These are phyloP conservation scores for Zalaria sp. DNA, from an alignment of 2,329 filamentous ascomycete species.

Conservation along the genomic window DNA sequence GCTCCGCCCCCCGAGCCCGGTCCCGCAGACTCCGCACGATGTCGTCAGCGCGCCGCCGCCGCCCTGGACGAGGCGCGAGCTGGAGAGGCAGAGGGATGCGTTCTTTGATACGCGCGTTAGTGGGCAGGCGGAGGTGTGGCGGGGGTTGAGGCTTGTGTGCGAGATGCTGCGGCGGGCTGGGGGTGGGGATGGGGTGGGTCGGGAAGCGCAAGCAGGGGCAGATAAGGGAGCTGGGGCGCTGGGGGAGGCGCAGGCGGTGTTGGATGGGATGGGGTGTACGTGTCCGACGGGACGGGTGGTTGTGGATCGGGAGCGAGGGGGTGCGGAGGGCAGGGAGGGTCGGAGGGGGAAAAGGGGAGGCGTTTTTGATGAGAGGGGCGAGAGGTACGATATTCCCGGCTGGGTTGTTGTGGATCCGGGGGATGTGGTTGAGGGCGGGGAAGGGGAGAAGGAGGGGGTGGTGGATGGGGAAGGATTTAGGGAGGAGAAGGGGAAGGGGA, in stretches of 20 bases:
- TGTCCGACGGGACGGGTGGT: slow-evolving; percentile 26
- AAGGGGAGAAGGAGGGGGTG: slow-evolving; percentile 9
- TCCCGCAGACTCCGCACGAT: slow-evolving; percentile 12
- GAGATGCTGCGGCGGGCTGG: slow-evolving; percentile 44
- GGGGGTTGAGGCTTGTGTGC: slow-evolving; percentile 53
- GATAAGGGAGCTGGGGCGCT: slow-evolving; percentile 40
- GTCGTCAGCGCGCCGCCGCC: slow-evolving; percentile 11
- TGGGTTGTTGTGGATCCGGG: slow-evolving; percentile 31
- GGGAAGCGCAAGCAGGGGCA: slow-evolving; percentile 60
- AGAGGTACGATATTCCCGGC: slow-evolving; percentile 28
- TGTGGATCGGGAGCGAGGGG: slow-evolving; percentile 4
- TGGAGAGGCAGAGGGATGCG: slow-evolving; percentile 59
- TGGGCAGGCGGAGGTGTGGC: slow-evolving; percentile 67
- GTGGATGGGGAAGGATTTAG: slow-evolving; percentile 7
- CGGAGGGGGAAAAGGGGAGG: slow-evolving; percentile 15
- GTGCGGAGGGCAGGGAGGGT: slow-evolving; percentile 8
- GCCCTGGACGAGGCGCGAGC: slow-evolving; percentile 53
- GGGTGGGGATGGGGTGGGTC: slow-evolving; percentile 20
- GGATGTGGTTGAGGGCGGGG: slow-evolving; percentile 20
- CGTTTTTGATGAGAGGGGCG: slow-evolving; percentile 29
- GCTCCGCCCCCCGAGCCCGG: slow-evolving; percentile 11
- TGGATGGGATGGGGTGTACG: slow-evolving; percentile 55
- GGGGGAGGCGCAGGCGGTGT: slow-evolving; percentile 55
- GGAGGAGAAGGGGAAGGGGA: slow-evolving; percentile 19
- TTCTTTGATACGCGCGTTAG: slow-evolving; percentile 88